Percentiles rank a stretch among this genome's conserved stretches.
Evolutionary conservation across 1,139 yeast species (phyloP).

Genomic region (Wickerhamomyces sp.): DNA sequence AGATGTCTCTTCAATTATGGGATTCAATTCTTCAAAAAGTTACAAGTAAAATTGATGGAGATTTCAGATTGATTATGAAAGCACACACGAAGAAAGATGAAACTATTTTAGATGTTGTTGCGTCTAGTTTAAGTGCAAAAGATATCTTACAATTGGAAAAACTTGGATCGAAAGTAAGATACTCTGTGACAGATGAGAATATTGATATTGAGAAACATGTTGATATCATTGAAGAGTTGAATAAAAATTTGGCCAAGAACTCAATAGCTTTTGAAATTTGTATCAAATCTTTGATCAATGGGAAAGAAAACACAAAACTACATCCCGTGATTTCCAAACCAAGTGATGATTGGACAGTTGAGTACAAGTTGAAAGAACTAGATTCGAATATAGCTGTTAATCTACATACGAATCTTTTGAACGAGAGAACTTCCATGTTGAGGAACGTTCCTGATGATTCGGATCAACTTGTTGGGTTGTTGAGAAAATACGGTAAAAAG

Average conservation of each 20-base stretch:
- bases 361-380: constrained; percentile 13
- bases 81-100: constrained; percentile 12
- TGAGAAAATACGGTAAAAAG: constrained; percentile 36
- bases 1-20: constrained; percentile 55
- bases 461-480: constrained; percentile 24
- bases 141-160: constrained; percentile 17
- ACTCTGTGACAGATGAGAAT: no score
- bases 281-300: constrained; percentile 18
- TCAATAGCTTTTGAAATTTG: constrained; percentile 16
- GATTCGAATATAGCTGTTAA: constrained; percentile 9
- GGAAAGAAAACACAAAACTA: constrained; percentile 9
- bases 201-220: constrained; percentile 10
- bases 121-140: constrained; percentile 19
- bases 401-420: constrained; percentile 17
- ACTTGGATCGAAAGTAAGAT: constrained; percentile 9
- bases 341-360: constrained; percentile 25
- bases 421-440: constrained; percentile 21
- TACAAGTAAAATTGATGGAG: constrained; percentile 18
- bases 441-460: constrained; percentile 24
- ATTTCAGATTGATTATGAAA: constrained; percentile 16
- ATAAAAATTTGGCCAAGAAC: constrained; percentile 11
- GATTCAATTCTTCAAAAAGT: constrained; percentile 43
- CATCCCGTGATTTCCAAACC: constrained; percentile 24
- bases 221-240: constrained; percentile 10
- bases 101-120: constrained; percentile 26